These are phyloP conservation scores for Ogataea minuta DNA, from an alignment of 805 yeast species.

Conservation along the genomic window DNA sequence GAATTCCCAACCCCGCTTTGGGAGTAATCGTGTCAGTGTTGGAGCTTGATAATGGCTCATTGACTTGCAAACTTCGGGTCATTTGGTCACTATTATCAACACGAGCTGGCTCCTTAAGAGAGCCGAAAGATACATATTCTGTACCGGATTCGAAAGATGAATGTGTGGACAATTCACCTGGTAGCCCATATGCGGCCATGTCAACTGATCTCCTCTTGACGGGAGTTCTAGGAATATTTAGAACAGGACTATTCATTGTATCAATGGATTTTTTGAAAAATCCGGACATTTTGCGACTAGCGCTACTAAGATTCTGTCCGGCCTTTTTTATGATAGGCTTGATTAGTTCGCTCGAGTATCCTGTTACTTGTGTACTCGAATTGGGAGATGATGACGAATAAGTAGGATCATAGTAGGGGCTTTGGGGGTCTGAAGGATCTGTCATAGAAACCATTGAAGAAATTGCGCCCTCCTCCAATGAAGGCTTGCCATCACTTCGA, in stretches of 20 bases:
- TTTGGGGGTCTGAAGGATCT: constrained; percentile 22
- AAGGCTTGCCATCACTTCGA: constrained; percentile 18
- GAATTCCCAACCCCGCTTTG: too few relatives aligned
- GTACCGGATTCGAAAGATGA: constrained; percentile 19
- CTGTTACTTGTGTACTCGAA: constrained; percentile 6
- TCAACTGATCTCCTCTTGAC: too few relatives aligned
- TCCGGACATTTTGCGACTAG: constrained; percentile 29
- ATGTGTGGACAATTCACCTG: not conserved
- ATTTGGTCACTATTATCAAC: constrained; percentile 17
- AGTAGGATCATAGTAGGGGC: constrained; percentile 24
- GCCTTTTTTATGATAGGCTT: constrained; percentile 27
- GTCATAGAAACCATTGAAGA: constrained; percentile 24
- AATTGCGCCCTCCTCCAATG: constrained; percentile 14
- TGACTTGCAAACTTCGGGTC: not conserved
- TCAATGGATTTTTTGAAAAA: constrained; percentile 28
- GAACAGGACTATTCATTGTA: constrained; percentile 13
- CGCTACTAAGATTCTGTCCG: constrained; percentile 26
- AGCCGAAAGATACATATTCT: constrained; percentile 41
- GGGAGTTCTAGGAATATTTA: constrained; percentile 2
- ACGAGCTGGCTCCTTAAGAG: constrained; percentile 32
- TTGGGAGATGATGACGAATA: constrained; percentile 12
- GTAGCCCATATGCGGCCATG: too few relatives aligned
- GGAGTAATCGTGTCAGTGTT: too few relatives aligned
- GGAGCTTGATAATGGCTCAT: too few relatives aligned
- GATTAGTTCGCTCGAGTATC: constrained; percentile 19